Conservation (phyloP, 805 yeast species). For the Debaryomyces castellii region DNA sequence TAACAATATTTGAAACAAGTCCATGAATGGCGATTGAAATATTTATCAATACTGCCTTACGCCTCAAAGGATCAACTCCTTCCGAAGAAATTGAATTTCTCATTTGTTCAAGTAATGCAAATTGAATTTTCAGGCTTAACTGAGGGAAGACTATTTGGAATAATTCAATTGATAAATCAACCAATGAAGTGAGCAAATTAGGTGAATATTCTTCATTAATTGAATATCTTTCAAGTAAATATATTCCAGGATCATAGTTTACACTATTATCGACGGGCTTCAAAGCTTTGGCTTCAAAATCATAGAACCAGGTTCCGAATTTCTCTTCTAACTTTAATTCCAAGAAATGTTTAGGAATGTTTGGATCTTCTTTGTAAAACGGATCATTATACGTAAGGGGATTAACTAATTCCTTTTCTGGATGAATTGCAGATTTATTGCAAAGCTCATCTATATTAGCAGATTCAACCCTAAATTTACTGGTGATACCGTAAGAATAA, state of each 20-base stretch:
- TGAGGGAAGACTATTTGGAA: slow-evolving; percentile 70
- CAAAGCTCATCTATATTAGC: slow-evolving; percentile 35
- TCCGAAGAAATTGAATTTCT: slow-evolving; percentile 49
- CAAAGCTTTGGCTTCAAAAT: slow-evolving; percentile 24
- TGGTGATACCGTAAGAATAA: slow-evolving; percentile 53
- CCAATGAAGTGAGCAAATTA: slow-evolving; percentile 37
- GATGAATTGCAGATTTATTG: slow-evolving; percentile 16
- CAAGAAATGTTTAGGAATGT: slow-evolving; percentile 22
- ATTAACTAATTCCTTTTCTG: not conserved
- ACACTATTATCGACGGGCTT: slow-evolving; percentile 25
- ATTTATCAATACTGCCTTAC: slow-evolving; percentile 58
- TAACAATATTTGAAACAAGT: slow-evolving; percentile 23
- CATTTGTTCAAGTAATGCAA: slow-evolving; percentile 81
- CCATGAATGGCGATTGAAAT: slow-evolving; percentile 64
- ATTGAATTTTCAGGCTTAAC: slow-evolving; percentile 76
- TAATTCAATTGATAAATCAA: slow-evolving; percentile 79
- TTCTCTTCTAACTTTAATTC: slow-evolving; percentile 26
- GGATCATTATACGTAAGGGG: slow-evolving; percentile 7
- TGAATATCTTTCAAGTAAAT: slow-evolving; percentile 27
- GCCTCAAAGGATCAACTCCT: slow-evolving; percentile 30
- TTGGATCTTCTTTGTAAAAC: slow-evolving; percentile 9
- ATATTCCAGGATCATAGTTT: slow-evolving; percentile 31
- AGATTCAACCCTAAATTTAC: slow-evolving; percentile 36
- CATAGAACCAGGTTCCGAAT: slow-evolving; percentile 29
- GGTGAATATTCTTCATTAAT: slow-evolving; percentile 22